Conservation (phyloP, 2,329 filamentous ascomycete species). For the Exophiala phaeomuriformis region DNA sequence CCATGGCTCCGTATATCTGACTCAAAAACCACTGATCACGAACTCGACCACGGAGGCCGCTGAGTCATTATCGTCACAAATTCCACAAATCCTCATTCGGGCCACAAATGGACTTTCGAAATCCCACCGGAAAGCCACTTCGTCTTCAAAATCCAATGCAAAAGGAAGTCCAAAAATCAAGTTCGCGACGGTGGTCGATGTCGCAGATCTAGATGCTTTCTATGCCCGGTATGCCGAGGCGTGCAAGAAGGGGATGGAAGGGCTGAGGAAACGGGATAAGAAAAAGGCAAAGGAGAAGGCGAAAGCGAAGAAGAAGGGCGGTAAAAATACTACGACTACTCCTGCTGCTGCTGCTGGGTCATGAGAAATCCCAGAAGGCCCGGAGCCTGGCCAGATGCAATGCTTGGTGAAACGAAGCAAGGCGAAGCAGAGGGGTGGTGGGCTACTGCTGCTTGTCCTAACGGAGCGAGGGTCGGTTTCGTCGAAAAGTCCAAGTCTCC, state of each 20-base stretch:
- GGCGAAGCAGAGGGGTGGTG: no score
- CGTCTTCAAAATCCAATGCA: slow-evolving; percentile 40
- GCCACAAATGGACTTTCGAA: slow-evolving; percentile 70
- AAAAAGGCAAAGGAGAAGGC: slow-evolving; percentile 75
- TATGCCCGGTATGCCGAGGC: slow-evolving; percentile 81
- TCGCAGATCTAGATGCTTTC: slow-evolving; percentile 69
- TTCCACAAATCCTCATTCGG: slow-evolving; percentile 63
- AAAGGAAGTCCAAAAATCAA: slow-evolving; percentile 60
- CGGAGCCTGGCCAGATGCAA: background rate
- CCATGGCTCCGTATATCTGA: slow-evolving; percentile 40
- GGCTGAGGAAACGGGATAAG: slow-evolving; percentile 85
- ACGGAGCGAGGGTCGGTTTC: background rate
- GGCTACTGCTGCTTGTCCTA: background rate
- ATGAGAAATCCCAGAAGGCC: background rate
- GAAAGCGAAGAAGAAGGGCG: slow-evolving; percentile 61
- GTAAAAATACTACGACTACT: no score
- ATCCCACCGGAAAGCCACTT: slow-evolving; percentile 31
- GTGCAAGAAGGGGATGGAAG: slow-evolving; percentile 81
- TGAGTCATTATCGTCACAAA: slow-evolving; percentile 45
- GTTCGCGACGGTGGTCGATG: slow-evolving; percentile 73
- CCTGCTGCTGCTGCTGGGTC: background rate
- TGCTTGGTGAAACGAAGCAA: background rate
- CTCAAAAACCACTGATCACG: slow-evolving; percentile 36
- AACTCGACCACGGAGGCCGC: slow-evolving; percentile 50
- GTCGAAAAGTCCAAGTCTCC: background rate